Evolutionary conservation across 139 green algal species (phyloP), one percentile per base, ranked within the genome.

Genomic region (Zygnema circumcarinatum): DNA sequence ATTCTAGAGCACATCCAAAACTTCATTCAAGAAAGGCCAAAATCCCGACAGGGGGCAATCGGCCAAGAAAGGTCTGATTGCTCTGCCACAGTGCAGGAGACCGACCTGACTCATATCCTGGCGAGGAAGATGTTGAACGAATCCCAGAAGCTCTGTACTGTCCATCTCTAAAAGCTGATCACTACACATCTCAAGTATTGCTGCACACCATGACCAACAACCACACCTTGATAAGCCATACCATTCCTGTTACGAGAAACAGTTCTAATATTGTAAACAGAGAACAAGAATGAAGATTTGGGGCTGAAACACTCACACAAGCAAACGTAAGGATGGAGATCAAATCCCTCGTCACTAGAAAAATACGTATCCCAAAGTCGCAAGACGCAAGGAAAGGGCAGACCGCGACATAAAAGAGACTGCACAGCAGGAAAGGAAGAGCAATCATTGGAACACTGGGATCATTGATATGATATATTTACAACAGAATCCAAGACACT

Each of bases 261-360:
- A n/a, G n/a, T n/a, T n/a, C n/a, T n/a, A n/a, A n/a, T n/a, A n/a
- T n/a, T n/a, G n/a, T n/a, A n/a, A n/a, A n/a, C n/a, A n/a, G n/a
- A n/a, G n/a, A n/a, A n/a, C n/a, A n/a, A n/a, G n/a, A n/a, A n/a
- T n/a, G n/a, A n/a, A n/a, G n/a, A n/a, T n/a, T n/a, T n/a, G n/a
- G n/a, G 47, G 16, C 47, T 25, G 47, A 62, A 16, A 16, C 47
- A 62, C 47, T 62, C 47, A 62, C 47, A 78, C 36, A 78, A 47
- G 69, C 69, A 78, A 78, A 78, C 69, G 38, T 78, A 78, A 78
- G 69, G 69, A 78, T 78, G 69, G 38, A 78, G 69, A 47, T 78
- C 69, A 47, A 78, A 78, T 78, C 69, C 69, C 39, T 78, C 69
- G 69, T 78, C 69, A 11, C 38, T 78, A 11, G 69, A 41, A 78